Conservation (phyloP, 139 green algal species). For the Edaphochlamys debaryana region DNA sequence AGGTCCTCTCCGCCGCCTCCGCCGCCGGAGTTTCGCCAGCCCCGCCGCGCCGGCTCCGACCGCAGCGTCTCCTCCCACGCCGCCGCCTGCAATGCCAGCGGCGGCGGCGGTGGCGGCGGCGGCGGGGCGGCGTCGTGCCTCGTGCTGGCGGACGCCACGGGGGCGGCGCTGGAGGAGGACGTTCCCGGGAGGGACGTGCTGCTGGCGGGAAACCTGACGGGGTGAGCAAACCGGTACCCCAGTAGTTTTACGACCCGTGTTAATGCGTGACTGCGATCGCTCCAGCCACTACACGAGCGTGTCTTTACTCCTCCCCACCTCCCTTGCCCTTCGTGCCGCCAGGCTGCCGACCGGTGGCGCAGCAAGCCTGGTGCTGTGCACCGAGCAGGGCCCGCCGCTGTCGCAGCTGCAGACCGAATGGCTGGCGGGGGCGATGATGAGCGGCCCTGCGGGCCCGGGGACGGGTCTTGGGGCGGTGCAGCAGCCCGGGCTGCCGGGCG, state of each 20-base stretch:
- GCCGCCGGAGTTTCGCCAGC: too few relatives aligned
- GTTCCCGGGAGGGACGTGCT: background rate
- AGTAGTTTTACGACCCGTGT: background rate
- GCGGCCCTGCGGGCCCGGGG: background rate
- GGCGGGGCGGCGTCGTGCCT: too few relatives aligned
- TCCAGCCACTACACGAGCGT: background rate
- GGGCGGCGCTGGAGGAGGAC: background rate
- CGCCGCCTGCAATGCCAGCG: too few relatives aligned
- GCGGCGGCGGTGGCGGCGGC: too few relatives aligned
- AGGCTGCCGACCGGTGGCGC: background rate
- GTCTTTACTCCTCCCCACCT: too few relatives aligned
- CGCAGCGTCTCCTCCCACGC: too few relatives aligned
- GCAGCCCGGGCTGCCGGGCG: background rate
- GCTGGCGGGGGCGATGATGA: background rate
- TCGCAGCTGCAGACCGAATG: too few relatives aligned
- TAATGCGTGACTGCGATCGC: background rate
- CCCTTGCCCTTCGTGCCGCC: too few relatives aligned
- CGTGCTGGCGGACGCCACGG: background rate
- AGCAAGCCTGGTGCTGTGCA: background rate
- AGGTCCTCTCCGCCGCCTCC: too few relatives aligned
- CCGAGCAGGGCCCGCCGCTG: background rate
- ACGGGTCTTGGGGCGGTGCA: too few relatives aligned
- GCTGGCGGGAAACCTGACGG: background rate
- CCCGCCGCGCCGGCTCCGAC: too few relatives aligned
- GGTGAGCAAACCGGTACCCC: too few relatives aligned